Percentiles rank a stretch among this genome's conserved stretches.
These are phyloP conservation scores for Trypanosoma theileri DNA, from an alignment of 208 protist species.

Conservation along the genomic window DNA sequence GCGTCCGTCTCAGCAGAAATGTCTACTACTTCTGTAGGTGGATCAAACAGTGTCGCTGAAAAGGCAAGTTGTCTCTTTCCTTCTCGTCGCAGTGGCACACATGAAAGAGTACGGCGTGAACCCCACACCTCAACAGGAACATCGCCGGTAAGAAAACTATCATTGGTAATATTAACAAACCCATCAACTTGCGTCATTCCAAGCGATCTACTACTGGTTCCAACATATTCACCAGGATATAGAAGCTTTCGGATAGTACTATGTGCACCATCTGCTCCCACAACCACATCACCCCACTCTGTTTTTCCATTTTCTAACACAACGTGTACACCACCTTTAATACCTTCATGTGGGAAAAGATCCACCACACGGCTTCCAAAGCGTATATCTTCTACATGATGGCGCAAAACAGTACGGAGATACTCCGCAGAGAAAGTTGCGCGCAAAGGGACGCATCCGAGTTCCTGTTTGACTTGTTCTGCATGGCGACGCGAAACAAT, in stretches of 20 bases:
- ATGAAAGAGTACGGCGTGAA: slow-evolving; percentile 33
- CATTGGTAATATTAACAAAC: slow-evolving; percentile 40
- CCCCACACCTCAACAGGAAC: slow-evolving; percentile 75
- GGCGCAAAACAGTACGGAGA: slow-evolving; percentile 60
- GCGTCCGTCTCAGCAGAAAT: slow-evolving; percentile 37
- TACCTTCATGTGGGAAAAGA: slow-evolving; percentile 74
- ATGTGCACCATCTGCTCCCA: slow-evolving; percentile 86
- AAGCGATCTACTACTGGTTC: slow-evolving; percentile 59
- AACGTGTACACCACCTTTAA: slow-evolving; percentile 82
- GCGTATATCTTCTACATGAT: slow-evolving; percentile 68
- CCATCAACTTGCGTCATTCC: slow-evolving; percentile 84
- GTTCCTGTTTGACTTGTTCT: slow-evolving; percentile 57
- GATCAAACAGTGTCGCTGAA: slow-evolving; percentile 63
- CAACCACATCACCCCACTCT: slow-evolving; percentile 89
- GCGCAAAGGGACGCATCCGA: slow-evolving; percentile 80
- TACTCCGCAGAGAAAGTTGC: slow-evolving; percentile 53
- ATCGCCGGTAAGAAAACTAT: slow-evolving; percentile 40
- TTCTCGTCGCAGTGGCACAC: slow-evolving; percentile 46
- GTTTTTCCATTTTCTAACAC: slow-evolving; percentile 70
- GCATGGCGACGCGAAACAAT: slow-evolving; percentile 74
- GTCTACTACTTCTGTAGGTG: slow-evolving; percentile 59
- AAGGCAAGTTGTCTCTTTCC: slow-evolving; percentile 61
- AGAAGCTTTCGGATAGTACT: slow-evolving; percentile 78
- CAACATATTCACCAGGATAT: slow-evolving; percentile 75
- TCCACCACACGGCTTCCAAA: slow-evolving; percentile 76